phyloP scores from a whole-genome alignment of 208 protist genomes.

The Trypanosoma vivax region DNA sequence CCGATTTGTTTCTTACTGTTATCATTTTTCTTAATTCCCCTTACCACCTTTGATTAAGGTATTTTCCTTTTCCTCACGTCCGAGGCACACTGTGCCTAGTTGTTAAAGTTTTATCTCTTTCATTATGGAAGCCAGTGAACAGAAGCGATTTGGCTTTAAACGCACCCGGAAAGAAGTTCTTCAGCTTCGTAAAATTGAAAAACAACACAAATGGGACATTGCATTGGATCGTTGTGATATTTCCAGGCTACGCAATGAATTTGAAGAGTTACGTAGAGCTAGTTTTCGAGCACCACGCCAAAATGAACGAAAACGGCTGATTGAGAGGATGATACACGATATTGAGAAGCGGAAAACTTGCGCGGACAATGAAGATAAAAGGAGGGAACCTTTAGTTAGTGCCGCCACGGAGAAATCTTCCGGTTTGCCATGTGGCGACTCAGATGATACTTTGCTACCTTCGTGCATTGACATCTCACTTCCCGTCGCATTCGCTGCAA shows the following conservation, averaged over 20 bases:
- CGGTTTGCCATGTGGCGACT: conserved; percentile 6
- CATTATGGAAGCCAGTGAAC: conserved; percentile 15
- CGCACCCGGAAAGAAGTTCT: conserved; percentile 38
- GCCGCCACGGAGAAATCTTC: background rate
- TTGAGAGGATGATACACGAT: conserved; percentile 43
- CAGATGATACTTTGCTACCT: background rate
- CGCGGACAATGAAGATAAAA: background rate
- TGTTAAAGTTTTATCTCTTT: conserved; percentile 1
- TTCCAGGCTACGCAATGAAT: conserved; percentile 39
- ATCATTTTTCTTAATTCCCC: no score
- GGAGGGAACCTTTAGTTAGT: background rate
- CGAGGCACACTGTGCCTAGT: no score
- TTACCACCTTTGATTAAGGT: no score
- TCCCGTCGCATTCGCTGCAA: background rate
- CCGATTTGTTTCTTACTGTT: no score
- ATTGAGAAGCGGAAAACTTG: conserved; percentile 6
- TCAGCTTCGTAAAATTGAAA: conserved; percentile 34
- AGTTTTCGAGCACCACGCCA: conserved; percentile 63
- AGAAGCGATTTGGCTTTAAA: conserved; percentile 46
- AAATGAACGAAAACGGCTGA: conserved; percentile 57
- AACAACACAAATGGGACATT: conserved; percentile 41
- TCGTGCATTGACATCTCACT: background rate
- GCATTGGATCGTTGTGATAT: conserved; percentile 43
- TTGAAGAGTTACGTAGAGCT: conserved; percentile 43
- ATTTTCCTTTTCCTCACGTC: no score